Percentiles rank a stretch among this genome's conserved stretches.
Conservation (phyloP, 1,284 basidiomycete genomes). For the Rhizopogon parksii region DNA sequence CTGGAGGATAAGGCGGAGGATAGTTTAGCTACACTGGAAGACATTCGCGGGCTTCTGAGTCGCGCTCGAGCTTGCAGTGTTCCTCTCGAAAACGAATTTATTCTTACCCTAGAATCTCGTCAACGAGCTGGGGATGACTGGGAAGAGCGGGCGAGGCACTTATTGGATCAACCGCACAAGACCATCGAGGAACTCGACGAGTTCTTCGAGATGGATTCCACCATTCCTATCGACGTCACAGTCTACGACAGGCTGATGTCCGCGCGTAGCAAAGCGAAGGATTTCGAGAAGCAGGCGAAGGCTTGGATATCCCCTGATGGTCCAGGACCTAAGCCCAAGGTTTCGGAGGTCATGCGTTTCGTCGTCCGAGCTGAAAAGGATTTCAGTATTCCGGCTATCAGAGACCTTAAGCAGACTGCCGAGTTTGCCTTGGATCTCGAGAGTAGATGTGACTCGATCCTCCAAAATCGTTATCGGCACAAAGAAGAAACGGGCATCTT, state of each 20-base stretch:
- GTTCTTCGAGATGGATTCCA: constrained; percentile 51
- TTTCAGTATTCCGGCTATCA: constrained; percentile 58
- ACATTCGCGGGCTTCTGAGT: constrained; percentile 58
- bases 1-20: constrained; percentile 61
- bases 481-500: constrained; percentile 57
- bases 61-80: constrained; percentile 67
- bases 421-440: constrained; percentile 70
- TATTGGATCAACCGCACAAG: constrained; percentile 60
- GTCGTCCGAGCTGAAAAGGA: constrained; percentile 67
- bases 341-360: constrained; percentile 60
- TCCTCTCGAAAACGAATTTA: constrained; percentile 50
- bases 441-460: constrained; percentile 62
- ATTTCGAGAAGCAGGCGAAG: constrained; percentile 70
- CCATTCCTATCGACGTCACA: constrained; percentile 56
- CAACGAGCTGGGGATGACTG: constrained; percentile 60
- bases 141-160: constrained; percentile 57
- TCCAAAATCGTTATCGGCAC: constrained; percentile 53
- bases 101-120: constrained; percentile 51
- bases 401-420: constrained; percentile 60
- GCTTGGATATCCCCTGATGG: constrained; percentile 55
- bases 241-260: constrained; percentile 54
- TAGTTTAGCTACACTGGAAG: constrained; percentile 51
- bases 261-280: constrained; percentile 58
- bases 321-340: constrained; percentile 48
- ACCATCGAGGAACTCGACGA: constrained; percentile 68